Percentiles rank a stretch among this genome's conserved stretches.
Evolutionary conservation across 1,284 basidiomycete species (phyloP).

Genomic region (Ustilago hordei): DNA sequence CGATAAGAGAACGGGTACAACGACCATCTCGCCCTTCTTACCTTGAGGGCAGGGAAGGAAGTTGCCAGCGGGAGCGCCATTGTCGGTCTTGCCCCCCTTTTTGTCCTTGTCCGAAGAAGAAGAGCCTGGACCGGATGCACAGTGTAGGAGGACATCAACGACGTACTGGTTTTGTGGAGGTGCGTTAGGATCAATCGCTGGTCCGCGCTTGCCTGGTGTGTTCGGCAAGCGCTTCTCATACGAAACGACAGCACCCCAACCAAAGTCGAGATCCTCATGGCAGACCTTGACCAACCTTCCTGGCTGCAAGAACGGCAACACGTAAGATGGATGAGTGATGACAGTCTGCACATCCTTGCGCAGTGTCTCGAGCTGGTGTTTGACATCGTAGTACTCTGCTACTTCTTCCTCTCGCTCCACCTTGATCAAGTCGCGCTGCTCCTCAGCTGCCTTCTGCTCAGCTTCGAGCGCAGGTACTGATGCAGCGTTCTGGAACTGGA

Average conservation of each 20-base stretch:
- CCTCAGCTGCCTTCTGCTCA: slow-evolving; percentile 84
- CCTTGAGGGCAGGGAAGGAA: slow-evolving; percentile 51
- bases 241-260: slow-evolving; percentile 93
- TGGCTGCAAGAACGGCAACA: slow-evolving; percentile 90
- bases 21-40: slow-evolving; percentile 75
- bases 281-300: slow-evolving; percentile 91
- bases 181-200: slow-evolving; percentile 72
- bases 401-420: slow-evolving; percentile 87
- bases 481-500: slow-evolving; percentile 95
- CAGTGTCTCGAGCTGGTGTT: slow-evolving; percentile 91
- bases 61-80: slow-evolving; percentile 21
- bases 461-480: slow-evolving; percentile 86
- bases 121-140: slow-evolving; percentile 75
- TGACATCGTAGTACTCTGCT: slow-evolving; percentile 89
- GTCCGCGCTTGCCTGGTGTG: slow-evolving; percentile 48
- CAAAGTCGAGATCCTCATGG: slow-evolving; percentile 88
- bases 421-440: slow-evolving; percentile 76
- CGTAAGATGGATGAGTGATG: slow-evolving; percentile 92
- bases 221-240: slow-evolving; percentile 83
- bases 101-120: slow-evolving; percentile 18
- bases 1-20: slow-evolving; percentile 89
- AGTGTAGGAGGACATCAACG: slow-evolving; percentile 90
- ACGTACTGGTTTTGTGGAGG: slow-evolving; percentile 91
- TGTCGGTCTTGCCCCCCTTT: slow-evolving; percentile 25
- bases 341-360: slow-evolving; percentile 86